Base-by-base conservation (phyloP, 2,329 filamentous ascomycete species). In the Orbilia javanica region DNA sequence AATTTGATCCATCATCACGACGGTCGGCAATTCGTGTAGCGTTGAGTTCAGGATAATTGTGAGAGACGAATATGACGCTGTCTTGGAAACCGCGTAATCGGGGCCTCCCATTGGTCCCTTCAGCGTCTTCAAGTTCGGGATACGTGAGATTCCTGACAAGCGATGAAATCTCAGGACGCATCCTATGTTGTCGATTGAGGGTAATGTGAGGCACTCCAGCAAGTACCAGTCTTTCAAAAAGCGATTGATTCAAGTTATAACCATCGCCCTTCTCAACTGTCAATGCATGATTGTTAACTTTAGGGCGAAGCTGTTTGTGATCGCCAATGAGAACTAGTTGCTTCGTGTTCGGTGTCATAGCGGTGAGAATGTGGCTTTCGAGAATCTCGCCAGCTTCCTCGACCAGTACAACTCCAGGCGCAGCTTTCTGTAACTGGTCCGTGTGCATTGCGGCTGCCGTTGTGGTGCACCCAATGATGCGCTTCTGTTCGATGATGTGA, bases 361-460 rank as follows among this genome's bases (percentile, higher is more conserved):
- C 87, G 0, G 91, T 88, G 0, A 93, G 82, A 1, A 91, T 85
- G 79, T 93, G 91, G 1, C 87, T 86, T 82, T 93, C 91, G 0
- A 93, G 84, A 4, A 93, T 91, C 79, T 93, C 91, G 1, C 91
- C 91, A 0, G 91, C 91, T 82, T 93, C 91, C 82, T 93, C 91
- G 0, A 92, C 88, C 0, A 94, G 81, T 0, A 93, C 83, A 3
- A 92, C 85, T 0, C 89, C 88, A 0, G 90, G 89, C 0, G 84
- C 82, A 0, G 87, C 88, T 0, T 86, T 84, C 5, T 86, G 86
- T 8, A 93, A 85, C 1, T 88, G 85, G 0, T 86, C 83, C 0
- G 86, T 83, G 62, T 91, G 87, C 83, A 86, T 93, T 0, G 92
- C 90, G 0, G 91, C 91, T 0, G 85, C 90, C 0, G 90, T 93